These are phyloP conservation scores for Plasmodium knowlesi DNA, from an alignment of 169 alveolate genomes.

Conservation along the genomic window DNA sequence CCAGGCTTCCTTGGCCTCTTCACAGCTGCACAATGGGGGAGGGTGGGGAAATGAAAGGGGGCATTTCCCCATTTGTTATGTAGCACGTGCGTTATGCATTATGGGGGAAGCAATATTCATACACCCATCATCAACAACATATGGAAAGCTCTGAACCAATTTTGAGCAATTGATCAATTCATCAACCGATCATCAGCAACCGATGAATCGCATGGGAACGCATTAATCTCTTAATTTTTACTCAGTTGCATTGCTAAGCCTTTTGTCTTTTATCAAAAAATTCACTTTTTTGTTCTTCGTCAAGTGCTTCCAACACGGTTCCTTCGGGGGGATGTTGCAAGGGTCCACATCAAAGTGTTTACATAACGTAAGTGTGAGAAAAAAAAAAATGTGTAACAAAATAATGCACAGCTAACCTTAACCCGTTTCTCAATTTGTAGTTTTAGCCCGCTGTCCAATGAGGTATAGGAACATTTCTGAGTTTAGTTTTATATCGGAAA, in stretches of 20 bases:
- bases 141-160: background rate
- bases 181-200: background rate
- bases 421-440: slow-evolving; percentile 28
- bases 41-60: background rate
- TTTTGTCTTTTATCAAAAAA: slow-evolving; percentile 54
- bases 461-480: slow-evolving; percentile 31
- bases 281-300: slow-evolving; percentile 25
- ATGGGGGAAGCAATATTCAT: background rate
- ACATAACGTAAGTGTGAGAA: background rate
- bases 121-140: background rate
- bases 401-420: slow-evolving; percentile 21
- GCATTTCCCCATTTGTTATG: background rate
- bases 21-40: slow-evolving; percentile 23
- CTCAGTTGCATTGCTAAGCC: slow-evolving; percentile 56
- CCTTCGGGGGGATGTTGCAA: slow-evolving; percentile 8
- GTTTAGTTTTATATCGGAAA: background rate
- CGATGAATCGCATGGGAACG: background rate
- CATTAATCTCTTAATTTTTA: background rate
- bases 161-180: background rate
- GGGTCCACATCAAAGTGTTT: background rate
- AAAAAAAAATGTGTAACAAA: background rate
- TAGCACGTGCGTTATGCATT: background rate
- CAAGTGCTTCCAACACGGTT: slow-evolving; percentile 74
- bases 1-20: slow-evolving; percentile 70
- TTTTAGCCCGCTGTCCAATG: slow-evolving; percentile 17